A percentile compares a stretch with the other conserved stretches of the same genome.
These are phyloP conservation scores for Colletotrichum echinochloae DNA, from an alignment of 2,329 filamentous ascomycete genomes.

Conservation along the genomic window DNA sequence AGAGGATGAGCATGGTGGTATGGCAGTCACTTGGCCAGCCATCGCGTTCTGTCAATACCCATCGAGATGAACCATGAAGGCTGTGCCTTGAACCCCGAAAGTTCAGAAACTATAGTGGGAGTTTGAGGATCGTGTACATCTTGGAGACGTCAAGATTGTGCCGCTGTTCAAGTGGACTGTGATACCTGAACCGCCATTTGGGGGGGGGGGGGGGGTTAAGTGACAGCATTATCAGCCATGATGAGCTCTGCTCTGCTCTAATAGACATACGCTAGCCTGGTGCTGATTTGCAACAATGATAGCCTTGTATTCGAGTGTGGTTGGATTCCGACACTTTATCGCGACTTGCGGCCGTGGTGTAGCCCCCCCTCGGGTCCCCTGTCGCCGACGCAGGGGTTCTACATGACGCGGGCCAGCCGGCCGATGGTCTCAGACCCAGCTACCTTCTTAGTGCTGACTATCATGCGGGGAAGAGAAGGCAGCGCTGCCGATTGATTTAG, in stretches of 20 bases:
- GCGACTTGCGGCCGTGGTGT: background rate
- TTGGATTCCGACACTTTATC: background rate
- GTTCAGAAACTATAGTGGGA: background rate
- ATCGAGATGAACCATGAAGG: background rate
- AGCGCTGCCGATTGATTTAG: background rate
- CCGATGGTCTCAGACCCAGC: too few relatives aligned
- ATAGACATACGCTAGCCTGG: too few relatives aligned
- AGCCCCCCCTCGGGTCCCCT: background rate
- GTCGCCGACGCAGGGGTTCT: background rate
- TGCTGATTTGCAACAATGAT: background rate
- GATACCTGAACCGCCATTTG: background rate
- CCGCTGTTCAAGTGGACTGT: background rate
- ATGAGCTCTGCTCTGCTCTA: background rate
- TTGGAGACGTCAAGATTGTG: too few relatives aligned
- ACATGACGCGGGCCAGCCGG: background rate
- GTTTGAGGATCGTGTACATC: background rate
- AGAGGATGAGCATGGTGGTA: background rate
- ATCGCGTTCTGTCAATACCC: background rate
- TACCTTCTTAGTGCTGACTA: conserved; percentile 1
- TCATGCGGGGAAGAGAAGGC: background rate
- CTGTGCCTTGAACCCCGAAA: background rate
- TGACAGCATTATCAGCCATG: background rate
- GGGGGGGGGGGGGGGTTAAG: too few relatives aligned
- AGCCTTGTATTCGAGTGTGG: background rate
- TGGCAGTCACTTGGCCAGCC: background rate